Base-by-base conservation (phyloP, 73 alveolate genomes). In the Stentor roeselii region DNA sequence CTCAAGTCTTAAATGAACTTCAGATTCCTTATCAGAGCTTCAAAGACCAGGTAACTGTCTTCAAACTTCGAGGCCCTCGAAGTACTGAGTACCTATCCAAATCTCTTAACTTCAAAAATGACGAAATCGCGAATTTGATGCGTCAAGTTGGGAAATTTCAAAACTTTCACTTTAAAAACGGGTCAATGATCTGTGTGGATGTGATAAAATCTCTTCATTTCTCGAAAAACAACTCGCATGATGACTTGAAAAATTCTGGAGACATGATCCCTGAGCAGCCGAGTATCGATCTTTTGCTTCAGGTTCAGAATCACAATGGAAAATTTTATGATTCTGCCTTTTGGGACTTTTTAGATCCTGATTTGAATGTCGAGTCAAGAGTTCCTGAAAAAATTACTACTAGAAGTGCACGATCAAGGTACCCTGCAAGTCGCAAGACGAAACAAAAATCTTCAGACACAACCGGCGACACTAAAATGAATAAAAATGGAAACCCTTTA, bases 381-480 rank as follows among this genome's bases (percentile, higher is more conserved):
- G 80, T 67, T 15, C 80, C 80, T 30, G 42, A 67, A 34, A 83
- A 76, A 77, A 39, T 27, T 32, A 50, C 82, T 14, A 85, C 74
- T 21, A 85, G 89, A 36, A 76, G 50, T 59, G 1, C 59, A 15
- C 40, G 3, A 42, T 39, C 38, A 36, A 76, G 82, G 21, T 32
- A 0, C 37, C 3, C 34, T 30, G 39, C 50, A 78, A 75, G 75
- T 3, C 3, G 3, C 15, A 38, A 60, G 50, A 50, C 59, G 60
- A n/a, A n/a, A n/a, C 83, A 74, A 85, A 75, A 82, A 78, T n/a
- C n/a, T n/a, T n/a, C n/a, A n/a, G n/a, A n/a, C n/a, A 59, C 42
- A 76, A 87, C 3, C 37, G 83, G 88, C 59, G 88, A 58, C 78
- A 42, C 39, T 31, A 74, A 40, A 80, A 50, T 50, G 27, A 59